Percentiles rank a stretch among this genome's conserved stretches.
Conservation (phyloP, 2,329 filamentous ascomycete genomes). For the Ophiocordyceps camponoti-rufipedis region DNA sequence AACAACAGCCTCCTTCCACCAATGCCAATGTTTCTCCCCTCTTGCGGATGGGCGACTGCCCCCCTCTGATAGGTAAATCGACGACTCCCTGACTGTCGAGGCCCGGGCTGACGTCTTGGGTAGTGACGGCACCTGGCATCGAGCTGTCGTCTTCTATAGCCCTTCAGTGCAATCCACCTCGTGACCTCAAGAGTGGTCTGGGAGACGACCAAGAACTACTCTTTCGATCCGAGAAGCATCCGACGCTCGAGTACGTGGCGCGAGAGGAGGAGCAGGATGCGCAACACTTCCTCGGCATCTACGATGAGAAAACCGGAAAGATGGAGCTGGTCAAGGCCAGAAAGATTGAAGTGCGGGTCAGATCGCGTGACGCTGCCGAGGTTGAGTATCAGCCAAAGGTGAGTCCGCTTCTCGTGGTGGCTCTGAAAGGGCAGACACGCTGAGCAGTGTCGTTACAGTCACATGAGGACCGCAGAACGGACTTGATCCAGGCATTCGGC, state of each 20-base stretch:
- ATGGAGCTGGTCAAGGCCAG: conserved; percentile 44
- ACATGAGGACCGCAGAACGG: conserved; percentile 42
- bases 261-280: conserved; percentile 23
- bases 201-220: conserved; percentile 25
- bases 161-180: conserved; percentile 31
- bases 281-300: conserved; percentile 48
- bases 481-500: conserved; percentile 62
- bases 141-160: conserved; percentile 15
- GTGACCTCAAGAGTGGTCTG: conserved; percentile 8
- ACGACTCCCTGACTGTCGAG: neutral
- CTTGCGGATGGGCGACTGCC: conserved; percentile 24
- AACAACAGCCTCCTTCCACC: conserved; percentile 19
- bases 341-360: conserved; percentile 42
- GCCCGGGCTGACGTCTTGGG: neutral
- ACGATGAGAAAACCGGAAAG: conserved; percentile 39
- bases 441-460: conserved; percentile 19
- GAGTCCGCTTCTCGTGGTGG: neutral
- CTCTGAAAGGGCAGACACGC: too few species aligned
- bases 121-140: conserved; percentile 18
- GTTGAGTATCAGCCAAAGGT: conserved; percentile 11
- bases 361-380: conserved; percentile 24
- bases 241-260: conserved; percentile 39
- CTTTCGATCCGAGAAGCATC: conserved; percentile 38
- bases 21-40: conserved; percentile 28
- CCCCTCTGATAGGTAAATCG: conserved; percentile 33